Conservation (phyloP, 352 stramenopile species). For the Globisporangium irregulare region DNA sequence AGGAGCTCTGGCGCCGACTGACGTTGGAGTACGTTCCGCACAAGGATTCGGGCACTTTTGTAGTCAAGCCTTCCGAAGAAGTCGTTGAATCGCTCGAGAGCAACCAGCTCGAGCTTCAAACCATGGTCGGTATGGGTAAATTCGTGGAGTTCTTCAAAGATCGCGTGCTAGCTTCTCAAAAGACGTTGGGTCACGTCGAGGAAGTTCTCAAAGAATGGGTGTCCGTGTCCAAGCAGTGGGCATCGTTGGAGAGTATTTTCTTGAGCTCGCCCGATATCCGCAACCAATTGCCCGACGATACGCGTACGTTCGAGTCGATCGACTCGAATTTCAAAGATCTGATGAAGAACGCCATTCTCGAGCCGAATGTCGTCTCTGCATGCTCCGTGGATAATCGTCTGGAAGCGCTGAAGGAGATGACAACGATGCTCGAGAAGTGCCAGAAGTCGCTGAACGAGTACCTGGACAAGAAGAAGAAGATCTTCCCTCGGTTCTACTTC, state of each 20-base stretch:
- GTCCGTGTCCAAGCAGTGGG: slow-evolving; percentile 85
- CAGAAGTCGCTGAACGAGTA: slow-evolving; percentile 89
- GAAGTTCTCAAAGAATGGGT: slow-evolving; percentile 88
- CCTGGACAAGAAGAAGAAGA: slow-evolving; percentile 91
- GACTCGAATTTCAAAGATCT: slow-evolving; percentile 90
- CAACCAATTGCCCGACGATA: slow-evolving; percentile 85
- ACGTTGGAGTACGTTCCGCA: slow-evolving; percentile 86
- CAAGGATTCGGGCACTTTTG: slow-evolving; percentile 84
- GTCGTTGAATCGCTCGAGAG: slow-evolving; percentile 84
- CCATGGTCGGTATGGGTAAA: slow-evolving; percentile 90
- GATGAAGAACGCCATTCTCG: slow-evolving; percentile 89
- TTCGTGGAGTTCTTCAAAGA: slow-evolving; percentile 91
- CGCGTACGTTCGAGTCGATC: slow-evolving; percentile 84
- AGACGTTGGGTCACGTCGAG: slow-evolving; percentile 81
- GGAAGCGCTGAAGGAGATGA: slow-evolving; percentile 86
- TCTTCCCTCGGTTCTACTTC: slow-evolving; percentile 90
- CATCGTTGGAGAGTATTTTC: slow-evolving; percentile 88
- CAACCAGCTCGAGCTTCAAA: slow-evolving; percentile 86
- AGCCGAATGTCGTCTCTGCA: slow-evolving; percentile 75
- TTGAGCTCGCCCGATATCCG: slow-evolving; percentile 86
- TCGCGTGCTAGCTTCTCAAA: slow-evolving; percentile 71
- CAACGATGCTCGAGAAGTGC: slow-evolving; percentile 84
- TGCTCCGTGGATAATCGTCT: slow-evolving; percentile 79
- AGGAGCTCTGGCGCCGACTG: slow-evolving; percentile 78
- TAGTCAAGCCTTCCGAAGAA: slow-evolving; percentile 85